Percentiles rank a stretch among this genome's conserved stretches.
Evolutionary conservation across 2,329 filamentous ascomycete genomes (phyloP).

Genomic region (Elsinoe arachidis): DNA sequence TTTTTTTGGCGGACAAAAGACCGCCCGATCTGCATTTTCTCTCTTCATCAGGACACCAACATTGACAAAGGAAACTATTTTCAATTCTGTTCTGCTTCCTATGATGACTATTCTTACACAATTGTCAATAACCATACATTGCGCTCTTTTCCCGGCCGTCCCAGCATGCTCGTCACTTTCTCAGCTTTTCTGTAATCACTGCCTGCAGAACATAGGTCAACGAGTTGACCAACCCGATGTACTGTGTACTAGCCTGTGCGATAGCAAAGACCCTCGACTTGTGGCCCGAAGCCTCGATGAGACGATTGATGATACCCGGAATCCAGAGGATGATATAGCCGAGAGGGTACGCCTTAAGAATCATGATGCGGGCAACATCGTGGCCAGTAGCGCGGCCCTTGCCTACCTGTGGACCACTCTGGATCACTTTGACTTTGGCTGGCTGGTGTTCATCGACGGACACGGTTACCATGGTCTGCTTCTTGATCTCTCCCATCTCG

Average conservation of each 20-base stretch:
- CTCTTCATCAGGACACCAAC: neutral
- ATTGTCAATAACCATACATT: too few species aligned
- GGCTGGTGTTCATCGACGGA: conserved; percentile 13
- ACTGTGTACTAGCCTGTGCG: conserved; percentile 8
- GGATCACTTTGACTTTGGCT: neutral
- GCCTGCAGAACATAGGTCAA: conserved; percentile 2
- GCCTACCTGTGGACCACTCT: neutral
- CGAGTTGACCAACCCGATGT: conserved; percentile 9
- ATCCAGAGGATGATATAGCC: conserved; percentile 29
- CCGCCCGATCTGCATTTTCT: neutral
- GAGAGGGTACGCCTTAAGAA: conserved; percentile 29
- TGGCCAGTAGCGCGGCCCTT: conserved; percentile 13
- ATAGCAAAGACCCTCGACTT: neutral
- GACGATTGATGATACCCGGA: conserved; percentile 22
- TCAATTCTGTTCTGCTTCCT: neutral
- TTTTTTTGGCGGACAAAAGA: neutral
- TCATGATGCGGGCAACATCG: conserved; percentile 24
- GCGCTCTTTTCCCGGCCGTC: too few species aligned
- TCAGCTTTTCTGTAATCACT: neutral
- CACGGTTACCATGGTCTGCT: neutral
- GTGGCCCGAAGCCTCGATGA: neutral
- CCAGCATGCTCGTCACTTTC: neutral
- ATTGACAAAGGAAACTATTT: neutral
- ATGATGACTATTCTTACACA: too few species aligned
- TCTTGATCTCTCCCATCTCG: neutral